Evolutionary conservation across 305 asterid genomes (phyloP), one percentile per base, ranked within the genome.

Genomic region (Fraxinus nigra): DNA sequence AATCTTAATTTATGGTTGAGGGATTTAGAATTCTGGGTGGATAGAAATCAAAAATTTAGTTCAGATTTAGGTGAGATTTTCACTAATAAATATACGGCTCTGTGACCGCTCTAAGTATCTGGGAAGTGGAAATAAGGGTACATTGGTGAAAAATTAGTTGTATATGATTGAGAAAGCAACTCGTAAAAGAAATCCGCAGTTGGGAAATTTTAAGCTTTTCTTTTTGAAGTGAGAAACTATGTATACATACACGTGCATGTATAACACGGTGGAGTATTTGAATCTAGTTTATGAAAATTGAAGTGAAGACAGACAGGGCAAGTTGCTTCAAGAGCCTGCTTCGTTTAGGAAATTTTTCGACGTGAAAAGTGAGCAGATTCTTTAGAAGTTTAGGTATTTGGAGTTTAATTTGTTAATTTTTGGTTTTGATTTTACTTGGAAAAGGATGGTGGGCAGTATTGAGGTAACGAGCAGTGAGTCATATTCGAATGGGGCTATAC

Each of bases 381-480:
- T 33, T 70, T 56, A 63, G 43, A 72, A 67, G 26, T 48, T 33
- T 32, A 22, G 5, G 3, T 75, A 16, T 11, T 28, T 81, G 75
- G 75, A 20, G 78, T 61, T 16, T 75, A 69, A 70, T 72, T 73
- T 86, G 63, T 84, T 82, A 79, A 82, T 81, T 73, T 1, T 80
- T 59, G 76, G 28, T 84, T 75, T 84, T 79, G 87, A 74, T 84
- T 78, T 54, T 78, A 18, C 77, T 79, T 78, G 75, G 74, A 72
- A 80, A 74, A 89, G 87, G 87, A 92, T 91, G 97, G 94, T 91
- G 73, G 92, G 92, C 63, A 89, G 91, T 90, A 89, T 90, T 84
- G 90, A 88, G 81, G 87, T 80, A 74, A 79, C 77, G 63, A 81
- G 81, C 78, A 86, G 78, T 16, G 75, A 76, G 38, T 35, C 86